These are phyloP conservation scores for Rhizopus stolonifer DNA, from an alignment of 371 early-diverging fungal genomes.

Conservation along the genomic window DNA sequence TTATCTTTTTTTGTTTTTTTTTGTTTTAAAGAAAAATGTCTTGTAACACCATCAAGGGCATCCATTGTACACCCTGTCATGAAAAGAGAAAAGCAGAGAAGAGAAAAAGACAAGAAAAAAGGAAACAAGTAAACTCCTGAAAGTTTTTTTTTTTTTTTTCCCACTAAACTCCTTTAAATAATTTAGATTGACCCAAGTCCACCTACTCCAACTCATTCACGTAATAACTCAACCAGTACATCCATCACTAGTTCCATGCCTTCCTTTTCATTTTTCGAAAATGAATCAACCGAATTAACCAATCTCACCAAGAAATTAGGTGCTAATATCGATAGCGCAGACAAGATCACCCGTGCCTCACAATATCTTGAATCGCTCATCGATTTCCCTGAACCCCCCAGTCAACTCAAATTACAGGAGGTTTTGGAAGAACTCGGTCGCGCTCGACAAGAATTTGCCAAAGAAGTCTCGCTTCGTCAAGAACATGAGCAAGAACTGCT, in stretches of 20 bases:
- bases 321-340: constrained; percentile 24
- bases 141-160: background rate
- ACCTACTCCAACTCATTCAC: constrained; percentile 38
- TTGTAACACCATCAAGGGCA: constrained; percentile 27
- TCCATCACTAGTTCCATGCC: constrained; percentile 18
- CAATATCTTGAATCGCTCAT: constrained; percentile 18
- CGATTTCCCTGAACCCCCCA: constrained; percentile 14
- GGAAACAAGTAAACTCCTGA: constrained; percentile 1
- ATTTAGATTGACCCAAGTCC: constrained; percentile 8
- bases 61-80: constrained; percentile 49
- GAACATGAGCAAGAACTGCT: constrained; percentile 35
- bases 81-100: constrained; percentile 38
- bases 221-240: constrained; percentile 28
- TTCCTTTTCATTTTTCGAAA: constrained; percentile 43
- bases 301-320: constrained; percentile 46
- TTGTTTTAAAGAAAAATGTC: too few relatives aligned
- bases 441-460: constrained; percentile 48
- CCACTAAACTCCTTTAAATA: background rate
- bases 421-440: constrained; percentile 45
- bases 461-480: constrained; percentile 41
- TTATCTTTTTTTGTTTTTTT: too few relatives aligned
- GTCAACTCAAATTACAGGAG: constrained; percentile 31
- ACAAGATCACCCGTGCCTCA: constrained; percentile 26
- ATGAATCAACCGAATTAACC: constrained; percentile 42
- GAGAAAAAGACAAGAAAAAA: constrained; percentile 37